phyloP scores from a whole-genome alignment of 1,284 basidiomycete genomes.

The Coriolopsis trogii region DNA sequence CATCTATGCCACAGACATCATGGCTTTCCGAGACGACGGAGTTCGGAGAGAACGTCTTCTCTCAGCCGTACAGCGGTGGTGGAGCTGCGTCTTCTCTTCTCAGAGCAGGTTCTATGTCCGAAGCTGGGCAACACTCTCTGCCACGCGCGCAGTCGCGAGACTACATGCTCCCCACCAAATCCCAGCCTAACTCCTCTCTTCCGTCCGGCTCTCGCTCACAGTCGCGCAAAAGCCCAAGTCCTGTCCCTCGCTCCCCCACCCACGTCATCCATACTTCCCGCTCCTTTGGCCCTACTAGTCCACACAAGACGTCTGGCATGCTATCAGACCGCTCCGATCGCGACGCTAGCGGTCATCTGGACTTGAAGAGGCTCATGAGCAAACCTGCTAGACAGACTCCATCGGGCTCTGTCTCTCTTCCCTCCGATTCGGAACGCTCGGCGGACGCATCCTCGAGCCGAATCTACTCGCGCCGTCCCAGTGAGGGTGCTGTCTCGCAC shows the following conservation, averaged over 20 bases:
- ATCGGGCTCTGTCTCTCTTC: slow-evolving; percentile 34
- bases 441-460: slow-evolving; percentile 13
- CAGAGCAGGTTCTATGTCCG: slow-evolving; percentile 15
- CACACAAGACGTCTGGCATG: slow-evolving; percentile 29
- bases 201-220: slow-evolving; percentile 13
- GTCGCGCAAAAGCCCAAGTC: slow-evolving; percentile 20
- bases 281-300: slow-evolving; percentile 21
- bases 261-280: slow-evolving; percentile 12
- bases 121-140: slow-evolving; percentile 14
- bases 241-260: slow-evolving; percentile 8
- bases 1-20: slow-evolving; percentile 18
- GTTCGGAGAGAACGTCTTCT: no score
- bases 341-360: slow-evolving; percentile 35
- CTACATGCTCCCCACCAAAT: slow-evolving; percentile 6
- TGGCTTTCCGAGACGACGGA: slow-evolving; percentile 21
- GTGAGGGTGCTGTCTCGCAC: slow-evolving; percentile 3
- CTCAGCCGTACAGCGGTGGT: slow-evolving; percentile 11
- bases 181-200: not conserved
- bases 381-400: slow-evolving; percentile 38
- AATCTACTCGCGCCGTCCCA: slow-evolving; percentile 14
- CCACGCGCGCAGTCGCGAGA: slow-evolving; percentile 18
- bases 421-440: slow-evolving; percentile 35
- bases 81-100: slow-evolving; percentile 18
- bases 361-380: slow-evolving; percentile 43
- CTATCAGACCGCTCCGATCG: slow-evolving; percentile 34